Evolutionary conservation across 768 basidiomycete species (phyloP), one percentile per base, ranked within the genome.

Genomic region (Austroboletus festivus): DNA sequence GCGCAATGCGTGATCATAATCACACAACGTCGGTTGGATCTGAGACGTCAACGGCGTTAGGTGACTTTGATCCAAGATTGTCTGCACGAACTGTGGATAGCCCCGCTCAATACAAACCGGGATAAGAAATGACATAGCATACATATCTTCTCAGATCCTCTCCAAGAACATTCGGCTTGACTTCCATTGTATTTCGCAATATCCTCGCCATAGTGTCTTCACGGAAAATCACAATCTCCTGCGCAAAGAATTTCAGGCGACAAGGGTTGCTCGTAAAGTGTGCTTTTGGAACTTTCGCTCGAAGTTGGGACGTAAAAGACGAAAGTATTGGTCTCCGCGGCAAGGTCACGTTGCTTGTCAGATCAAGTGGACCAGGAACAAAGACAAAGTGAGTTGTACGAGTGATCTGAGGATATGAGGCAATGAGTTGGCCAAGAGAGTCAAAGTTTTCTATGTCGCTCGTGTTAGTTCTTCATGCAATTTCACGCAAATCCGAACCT

Each of bases 181-280:
- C 83, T 10, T 89, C 85, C 5, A 97, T 84, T 19, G 91, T 78
- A 65, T 97, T 96, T 57, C 96, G 73, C 53, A 98, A 70, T 91
- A 98, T 93, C 56, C 85, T 78, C 2, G 90, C 80, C 93, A 99
- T 97, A 42, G 85, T 66, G 64, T 98, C 93, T 58, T 98, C 92
- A 35, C 96, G 75, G 61, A 89, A 96, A 21, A 99, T 71, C 38
- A 97, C 93, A 45, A 99, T 83, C 69, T 99, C 96, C 64, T 97
- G 94, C 23, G 89, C 82, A 63, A 94, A 94, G 62, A 96, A 97
- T 59, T 90, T 89, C 59, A 98, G 81, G 18, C 96, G 82, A 68
- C 93, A 95, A 2, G 96, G 96, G 66, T 97, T 96, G 31, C 83
- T 86, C 8, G 82, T 85, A 60, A 98, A 86, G 57, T 88, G 82